Evolutionary conservation across 2,329 filamentous ascomycete species (phyloP), one percentile per base, ranked within the genome.

Genomic region (Metarhizium rileyi): DNA sequence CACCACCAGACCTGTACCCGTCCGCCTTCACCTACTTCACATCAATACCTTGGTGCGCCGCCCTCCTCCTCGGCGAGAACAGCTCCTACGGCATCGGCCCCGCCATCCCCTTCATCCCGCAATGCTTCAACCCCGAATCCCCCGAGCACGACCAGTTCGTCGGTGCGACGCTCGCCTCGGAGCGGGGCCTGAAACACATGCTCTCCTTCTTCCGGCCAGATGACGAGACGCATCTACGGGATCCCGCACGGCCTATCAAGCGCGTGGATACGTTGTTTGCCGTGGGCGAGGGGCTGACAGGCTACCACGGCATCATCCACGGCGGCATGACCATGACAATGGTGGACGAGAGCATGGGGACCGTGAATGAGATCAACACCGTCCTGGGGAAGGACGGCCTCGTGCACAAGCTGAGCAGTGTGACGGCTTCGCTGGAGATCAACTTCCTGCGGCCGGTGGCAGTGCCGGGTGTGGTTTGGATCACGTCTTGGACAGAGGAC

Each of bases 261-360:
- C 56, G 62, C 40, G 55, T 65, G 12, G 55, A 58, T 1, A 57
- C 61, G 1, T 57, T 71, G 20, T 62, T 66, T 46, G 55, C 62
- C 1, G 56, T 70, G 7, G 64, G 64, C 1, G 54, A 59, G 2
- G 66, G 65, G 2, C 54, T 70, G 5, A 62, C 59, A 6, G 66
- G 69, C 2, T 65, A 62, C 30, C 55, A 60, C 1, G 56, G 56
- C 7, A 51, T 69, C 9, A 52, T 68, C 2, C 68, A 70, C 48
- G 68, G 68, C 6, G 68, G 68, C 10, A 53, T 69, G 43, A 57
- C 60, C 8, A 62, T 62, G 33, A 56, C 67, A 5, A 52, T 70
- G 48, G 51, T 66, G 23, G 68, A 71, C 44, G 68, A 70, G 59
- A 54, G 62, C 5, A 63, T 67, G 54, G 66, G 66, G 3, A 56